phyloP scores from a whole-genome alignment of 2,329 filamentous ascomycete genomes.

The Phialophora tarda region DNA sequence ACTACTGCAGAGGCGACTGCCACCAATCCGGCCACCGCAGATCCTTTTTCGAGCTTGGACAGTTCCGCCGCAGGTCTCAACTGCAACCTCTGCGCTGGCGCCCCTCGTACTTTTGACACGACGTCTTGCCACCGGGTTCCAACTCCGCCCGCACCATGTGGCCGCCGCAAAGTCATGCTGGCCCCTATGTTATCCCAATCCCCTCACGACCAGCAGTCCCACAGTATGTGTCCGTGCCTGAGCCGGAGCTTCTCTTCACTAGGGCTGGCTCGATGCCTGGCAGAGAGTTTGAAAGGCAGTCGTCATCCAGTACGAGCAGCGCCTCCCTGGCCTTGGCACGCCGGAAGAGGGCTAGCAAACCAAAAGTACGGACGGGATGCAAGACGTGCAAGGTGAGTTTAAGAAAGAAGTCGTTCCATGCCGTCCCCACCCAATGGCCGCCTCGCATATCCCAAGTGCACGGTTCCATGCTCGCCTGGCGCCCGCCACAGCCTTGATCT shows the following conservation, averaged over 20 bases:
- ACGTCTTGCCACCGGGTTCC: conserved; percentile 22
- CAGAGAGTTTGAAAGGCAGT: conserved; percentile 2
- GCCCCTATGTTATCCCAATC: conserved; percentile 20
- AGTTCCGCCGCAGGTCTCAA: conserved; percentile 18
- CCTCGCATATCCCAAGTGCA: conserved; percentile 11
- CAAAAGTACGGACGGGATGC: conserved; percentile 41
- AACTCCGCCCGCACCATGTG: conserved; percentile 26
- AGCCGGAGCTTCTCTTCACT: conserved; percentile 10
- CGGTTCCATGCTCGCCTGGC: conserved; percentile 20
- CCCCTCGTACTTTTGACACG: conserved; percentile 35
- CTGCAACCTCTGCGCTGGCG: conserved; percentile 20
- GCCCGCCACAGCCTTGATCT: conserved; percentile 12
- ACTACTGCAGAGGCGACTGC: conserved; percentile 16
- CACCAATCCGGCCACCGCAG: conserved; percentile 23
- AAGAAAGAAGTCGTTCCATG: not conserved
- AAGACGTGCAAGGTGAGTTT: conserved; percentile 39
- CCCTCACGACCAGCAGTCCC: conserved; percentile 24
- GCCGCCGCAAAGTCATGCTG: conserved; percentile 21
- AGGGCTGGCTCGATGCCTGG: conserved; percentile 12
- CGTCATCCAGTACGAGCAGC: conserved; percentile 3
- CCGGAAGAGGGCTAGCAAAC: conserved; percentile 36
- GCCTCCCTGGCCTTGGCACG: conserved; percentile 23
- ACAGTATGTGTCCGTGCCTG: conserved; percentile 22
- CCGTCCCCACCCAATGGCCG: conserved; percentile 7
- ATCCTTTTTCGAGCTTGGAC: conserved; percentile 28